These are phyloP conservation scores for Botrytis paeoniae DNA, from an alignment of 2,329 filamentous ascomycete species.

Conservation along the genomic window DNA sequence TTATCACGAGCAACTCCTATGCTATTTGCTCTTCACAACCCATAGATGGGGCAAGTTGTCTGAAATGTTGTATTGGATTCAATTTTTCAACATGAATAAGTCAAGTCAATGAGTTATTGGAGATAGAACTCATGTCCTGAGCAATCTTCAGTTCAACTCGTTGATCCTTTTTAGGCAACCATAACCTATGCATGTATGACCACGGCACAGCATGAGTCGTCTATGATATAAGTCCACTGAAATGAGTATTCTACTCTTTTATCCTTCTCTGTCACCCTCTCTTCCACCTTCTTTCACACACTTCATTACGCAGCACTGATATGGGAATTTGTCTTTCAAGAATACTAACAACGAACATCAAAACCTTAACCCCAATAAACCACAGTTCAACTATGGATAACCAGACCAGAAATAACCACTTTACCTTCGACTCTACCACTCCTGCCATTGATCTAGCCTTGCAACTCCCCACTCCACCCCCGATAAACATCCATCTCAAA, in stretches of 20 bases:
- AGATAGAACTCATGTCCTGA: background rate
- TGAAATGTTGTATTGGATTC: background rate
- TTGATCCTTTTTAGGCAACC: background rate
- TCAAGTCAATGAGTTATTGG: background rate
- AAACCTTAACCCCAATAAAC: background rate
- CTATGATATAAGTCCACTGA: background rate
- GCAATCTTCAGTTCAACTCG: background rate
- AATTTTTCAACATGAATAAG: background rate
- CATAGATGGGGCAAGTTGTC: background rate
- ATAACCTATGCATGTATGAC: background rate
- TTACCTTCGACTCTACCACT: background rate
- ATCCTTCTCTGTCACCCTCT: background rate
- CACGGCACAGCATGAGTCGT: background rate
- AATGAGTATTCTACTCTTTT: background rate
- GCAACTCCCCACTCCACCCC: background rate
- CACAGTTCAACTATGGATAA: background rate
- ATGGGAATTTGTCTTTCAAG: background rate
- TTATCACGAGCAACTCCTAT: background rate
- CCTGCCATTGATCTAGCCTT: background rate
- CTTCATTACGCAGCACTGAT: background rate
- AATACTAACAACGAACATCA: background rate
- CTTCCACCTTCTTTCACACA: background rate
- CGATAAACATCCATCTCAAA: background rate
- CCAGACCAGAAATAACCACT: background rate
- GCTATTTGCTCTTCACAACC: background rate